Conservation (phyloP, 2,329 filamentous ascomycete genomes). For the Colletotrichum sp. region DNA sequence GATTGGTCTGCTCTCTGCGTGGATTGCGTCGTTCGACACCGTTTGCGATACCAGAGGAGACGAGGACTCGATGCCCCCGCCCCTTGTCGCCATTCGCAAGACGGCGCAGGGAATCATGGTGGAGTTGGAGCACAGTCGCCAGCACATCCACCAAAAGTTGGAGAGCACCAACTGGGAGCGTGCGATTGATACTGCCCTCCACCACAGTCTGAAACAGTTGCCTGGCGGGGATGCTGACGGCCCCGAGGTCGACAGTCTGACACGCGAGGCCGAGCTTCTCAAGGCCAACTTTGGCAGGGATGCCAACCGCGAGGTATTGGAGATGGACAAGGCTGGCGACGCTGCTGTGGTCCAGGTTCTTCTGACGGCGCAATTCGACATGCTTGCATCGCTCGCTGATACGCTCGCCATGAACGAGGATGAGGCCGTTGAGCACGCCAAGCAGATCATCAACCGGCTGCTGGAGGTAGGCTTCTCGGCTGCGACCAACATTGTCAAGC, state of each 20-base stretch:
- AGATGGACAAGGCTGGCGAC: conserved; percentile 85
- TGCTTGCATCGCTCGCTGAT: conserved; percentile 81
- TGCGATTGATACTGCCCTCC: conserved; percentile 83
- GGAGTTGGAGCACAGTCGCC: conserved; percentile 87
- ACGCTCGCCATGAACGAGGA: conserved; percentile 83
- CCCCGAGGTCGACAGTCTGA: conserved; percentile 73
- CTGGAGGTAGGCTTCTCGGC: conserved; percentile 78
- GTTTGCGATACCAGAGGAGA: conserved; percentile 76
- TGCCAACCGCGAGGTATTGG: conserved; percentile 75
- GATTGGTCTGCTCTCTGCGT: conserved; percentile 84
- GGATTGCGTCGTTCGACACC: conserved; percentile 90
- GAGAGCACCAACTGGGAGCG: conserved; percentile 87
- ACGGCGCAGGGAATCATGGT: conserved; percentile 87
- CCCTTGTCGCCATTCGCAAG: conserved; percentile 78
- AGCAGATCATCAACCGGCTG: conserved; percentile 76
- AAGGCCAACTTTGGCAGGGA: conserved; percentile 85
- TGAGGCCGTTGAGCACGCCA: conserved; percentile 82
- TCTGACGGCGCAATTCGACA: conserved; percentile 90
- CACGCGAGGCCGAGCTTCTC: conserved; percentile 83
- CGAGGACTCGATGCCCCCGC: conserved; percentile 71
- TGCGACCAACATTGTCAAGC: conserved; percentile 85
- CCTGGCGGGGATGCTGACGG: conserved; percentile 71
- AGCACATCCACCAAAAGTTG: conserved; percentile 87
- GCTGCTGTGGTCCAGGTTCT: conserved; percentile 80
- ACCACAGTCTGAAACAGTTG: conserved; percentile 83